These are phyloP conservation scores for Neurospora sublineolata DNA, from an alignment of 495 filamentous ascomycete genomes.

Conservation along the genomic window DNA sequence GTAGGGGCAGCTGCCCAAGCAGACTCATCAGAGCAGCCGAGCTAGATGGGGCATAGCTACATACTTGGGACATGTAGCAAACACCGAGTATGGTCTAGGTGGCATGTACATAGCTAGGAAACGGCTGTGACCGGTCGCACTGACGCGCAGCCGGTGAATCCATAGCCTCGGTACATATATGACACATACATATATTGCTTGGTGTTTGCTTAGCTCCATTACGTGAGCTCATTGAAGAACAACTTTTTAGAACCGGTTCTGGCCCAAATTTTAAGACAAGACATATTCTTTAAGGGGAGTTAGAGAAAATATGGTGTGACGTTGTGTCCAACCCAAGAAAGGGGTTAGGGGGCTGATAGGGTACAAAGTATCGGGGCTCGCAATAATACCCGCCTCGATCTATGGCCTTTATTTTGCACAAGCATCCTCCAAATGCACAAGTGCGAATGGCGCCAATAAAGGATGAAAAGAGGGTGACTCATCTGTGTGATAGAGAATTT, in stretches of 20 bases:
- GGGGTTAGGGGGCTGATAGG: background rate
- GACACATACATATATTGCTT: background rate
- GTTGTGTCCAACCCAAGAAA: background rate
- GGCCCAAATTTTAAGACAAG: background rate
- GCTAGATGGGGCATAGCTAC: background rate
- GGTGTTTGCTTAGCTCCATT: background rate
- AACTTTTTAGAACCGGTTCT: background rate
- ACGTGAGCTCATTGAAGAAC: background rate
- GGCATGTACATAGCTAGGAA: background rate
- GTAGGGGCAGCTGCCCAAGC: background rate
- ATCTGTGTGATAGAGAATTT: background rate
- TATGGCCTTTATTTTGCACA: background rate
- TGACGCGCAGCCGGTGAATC: background rate
- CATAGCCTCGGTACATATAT: background rate
- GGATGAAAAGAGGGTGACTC: background rate
- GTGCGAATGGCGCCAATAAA: background rate
- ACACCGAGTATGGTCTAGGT: background rate
- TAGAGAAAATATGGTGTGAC: background rate
- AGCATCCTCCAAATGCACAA: fast-evolving
- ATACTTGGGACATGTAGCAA: background rate
- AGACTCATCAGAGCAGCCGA: background rate
- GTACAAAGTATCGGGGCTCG: background rate
- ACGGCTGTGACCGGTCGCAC: background rate
- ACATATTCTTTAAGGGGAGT: background rate
- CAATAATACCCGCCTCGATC: background rate